Percentiles rank a stretch among this genome's conserved stretches.
Evolutionary conservation across 257 asterid genomes (phyloP).

Genomic region (Solanum neorickii): DNA sequence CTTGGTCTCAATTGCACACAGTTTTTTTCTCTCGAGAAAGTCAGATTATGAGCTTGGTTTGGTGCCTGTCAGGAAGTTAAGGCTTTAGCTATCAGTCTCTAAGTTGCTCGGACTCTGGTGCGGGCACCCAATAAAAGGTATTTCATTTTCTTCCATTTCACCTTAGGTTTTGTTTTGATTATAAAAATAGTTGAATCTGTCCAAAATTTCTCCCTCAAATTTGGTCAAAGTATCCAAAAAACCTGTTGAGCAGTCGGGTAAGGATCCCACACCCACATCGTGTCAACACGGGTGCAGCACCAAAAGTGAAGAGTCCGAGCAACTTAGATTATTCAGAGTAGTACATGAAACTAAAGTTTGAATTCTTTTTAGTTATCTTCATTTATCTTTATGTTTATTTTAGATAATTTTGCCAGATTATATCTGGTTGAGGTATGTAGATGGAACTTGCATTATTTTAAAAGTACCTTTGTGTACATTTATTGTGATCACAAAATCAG

Average conservation of each 20-base stretch:
- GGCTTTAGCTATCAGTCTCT: neutral
- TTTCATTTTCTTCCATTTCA: neutral
- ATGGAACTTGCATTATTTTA: constrained; percentile 6
- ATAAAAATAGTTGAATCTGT: neutral
- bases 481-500: constrained; percentile 63
- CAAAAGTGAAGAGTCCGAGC: neutral
- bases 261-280: neutral
- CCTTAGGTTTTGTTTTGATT: neutral
- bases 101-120: neutral
- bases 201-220: neutral
- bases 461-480: constrained; percentile 23
- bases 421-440: neutral
- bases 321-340: neutral
- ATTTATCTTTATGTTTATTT: neutral
- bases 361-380: neutral
- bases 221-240: neutral
- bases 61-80: neutral
- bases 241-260: neutral
- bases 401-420: neutral
- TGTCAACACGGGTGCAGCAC: neutral
- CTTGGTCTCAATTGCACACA: neutral
- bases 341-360: neutral
- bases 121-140: neutral
- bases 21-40: neutral
- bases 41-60: neutral